Conservation (phyloP, 257 asterid genomes). For the Scutellaria baicalensis region DNA sequence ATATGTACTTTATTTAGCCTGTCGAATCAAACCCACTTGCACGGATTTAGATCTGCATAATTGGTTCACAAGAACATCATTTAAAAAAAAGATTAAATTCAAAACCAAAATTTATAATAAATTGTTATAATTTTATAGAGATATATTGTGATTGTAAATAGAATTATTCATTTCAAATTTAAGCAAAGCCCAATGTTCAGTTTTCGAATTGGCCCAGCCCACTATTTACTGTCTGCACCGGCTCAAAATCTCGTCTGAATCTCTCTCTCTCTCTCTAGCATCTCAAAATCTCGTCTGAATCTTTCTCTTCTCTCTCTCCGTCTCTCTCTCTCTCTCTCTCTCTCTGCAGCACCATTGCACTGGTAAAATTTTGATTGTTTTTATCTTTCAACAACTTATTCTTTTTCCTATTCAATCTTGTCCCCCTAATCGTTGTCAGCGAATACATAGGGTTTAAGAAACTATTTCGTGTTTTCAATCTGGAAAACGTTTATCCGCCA, state of each 20-base stretch:
- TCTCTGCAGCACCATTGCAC: neutral
- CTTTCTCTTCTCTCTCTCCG: neutral
- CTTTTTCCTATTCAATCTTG: neutral
- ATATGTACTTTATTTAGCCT: too few species aligned
- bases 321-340: neutral
- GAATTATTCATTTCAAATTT: too few species aligned
- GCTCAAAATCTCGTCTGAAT: conserved; percentile 16
- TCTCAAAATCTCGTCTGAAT: neutral
- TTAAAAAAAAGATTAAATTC: too few species aligned
- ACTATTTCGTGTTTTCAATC: neutral
- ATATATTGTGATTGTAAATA: too few species aligned
- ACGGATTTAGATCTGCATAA: too few species aligned
- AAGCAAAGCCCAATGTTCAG: neutral
- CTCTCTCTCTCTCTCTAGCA: too few species aligned
- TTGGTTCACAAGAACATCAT: too few species aligned
- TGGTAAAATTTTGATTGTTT: neutral
- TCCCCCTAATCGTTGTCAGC: neutral
- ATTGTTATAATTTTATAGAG: too few species aligned
- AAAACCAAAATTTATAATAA: too few species aligned
- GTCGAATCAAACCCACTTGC: too few species aligned
- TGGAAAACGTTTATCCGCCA: neutral
- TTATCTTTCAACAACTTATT: neutral
- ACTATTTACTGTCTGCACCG: conserved; percentile 4
- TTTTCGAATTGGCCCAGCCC: neutral
- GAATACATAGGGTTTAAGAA: conserved; percentile 9